phyloP scores from a whole-genome alignment of 2,329 filamentous ascomycete genomes.

The Calonectria honghensis region DNA sequence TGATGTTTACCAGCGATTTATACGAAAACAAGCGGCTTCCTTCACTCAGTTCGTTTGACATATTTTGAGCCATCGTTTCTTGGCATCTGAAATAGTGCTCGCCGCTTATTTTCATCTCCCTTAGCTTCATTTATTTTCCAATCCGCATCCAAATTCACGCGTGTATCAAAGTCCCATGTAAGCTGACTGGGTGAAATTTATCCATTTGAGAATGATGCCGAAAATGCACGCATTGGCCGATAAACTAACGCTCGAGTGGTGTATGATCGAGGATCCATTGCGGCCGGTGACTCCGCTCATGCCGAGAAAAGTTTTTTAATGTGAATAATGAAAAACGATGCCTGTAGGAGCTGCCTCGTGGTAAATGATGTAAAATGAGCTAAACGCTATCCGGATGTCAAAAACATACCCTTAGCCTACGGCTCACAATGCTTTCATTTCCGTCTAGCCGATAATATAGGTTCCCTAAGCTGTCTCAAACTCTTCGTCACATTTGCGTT shows the following conservation, averaged over 20 bases:
- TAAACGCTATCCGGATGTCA: neutral
- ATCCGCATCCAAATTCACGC: too few relatives aligned
- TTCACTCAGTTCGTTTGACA: neutral
- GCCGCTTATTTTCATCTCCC: constrained; percentile 4
- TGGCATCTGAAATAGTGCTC: too few relatives aligned
- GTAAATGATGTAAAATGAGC: neutral
- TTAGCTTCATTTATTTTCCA: neutral
- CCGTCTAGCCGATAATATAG: constrained; percentile 69
- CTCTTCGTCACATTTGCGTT: constrained; percentile 71
- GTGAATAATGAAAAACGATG: neutral
- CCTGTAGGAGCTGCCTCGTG: neutral
- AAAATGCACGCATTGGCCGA: neutral
- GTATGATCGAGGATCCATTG: neutral
- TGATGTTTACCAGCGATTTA: neutral
- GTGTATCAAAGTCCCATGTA: neutral
- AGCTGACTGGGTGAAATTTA: neutral
- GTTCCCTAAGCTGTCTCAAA: constrained; percentile 78
- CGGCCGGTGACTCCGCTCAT: neutral
- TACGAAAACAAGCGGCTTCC: too few relatives aligned
- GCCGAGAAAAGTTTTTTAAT: neutral
- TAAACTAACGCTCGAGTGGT: neutral
- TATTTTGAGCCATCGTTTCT: neutral
- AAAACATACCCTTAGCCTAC: neutral
- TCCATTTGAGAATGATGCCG: neutral
- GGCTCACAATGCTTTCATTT: neutral